Conservation (phyloP, 2,329 filamentous ascomycete genomes). For the Pseudogymnoascus destructans region DNA sequence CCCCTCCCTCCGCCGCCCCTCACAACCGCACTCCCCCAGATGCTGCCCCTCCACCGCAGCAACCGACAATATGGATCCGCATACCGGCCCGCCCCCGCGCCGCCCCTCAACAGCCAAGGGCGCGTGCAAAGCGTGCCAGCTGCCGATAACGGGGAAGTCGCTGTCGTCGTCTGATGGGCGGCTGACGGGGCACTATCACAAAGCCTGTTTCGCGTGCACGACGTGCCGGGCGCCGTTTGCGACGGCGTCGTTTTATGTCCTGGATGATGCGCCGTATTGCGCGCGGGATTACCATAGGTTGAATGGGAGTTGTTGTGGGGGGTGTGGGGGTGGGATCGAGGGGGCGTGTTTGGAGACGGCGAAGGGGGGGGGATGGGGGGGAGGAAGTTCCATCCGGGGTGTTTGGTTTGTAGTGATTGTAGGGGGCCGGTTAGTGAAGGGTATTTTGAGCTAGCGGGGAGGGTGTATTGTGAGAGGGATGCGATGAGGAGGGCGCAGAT, state of each 20-base stretch:
- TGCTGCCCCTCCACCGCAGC: neutral
- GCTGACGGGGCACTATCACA: conserved; percentile 87
- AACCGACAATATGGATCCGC: conserved; percentile 10
- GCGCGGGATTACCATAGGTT: conserved; percentile 84
- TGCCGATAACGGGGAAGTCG: conserved; percentile 75
- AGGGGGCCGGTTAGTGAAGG: conserved; percentile 61
- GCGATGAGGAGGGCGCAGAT: conserved; percentile 35
- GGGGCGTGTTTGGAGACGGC: conserved; percentile 87
- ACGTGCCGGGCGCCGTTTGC: conserved; percentile 71
- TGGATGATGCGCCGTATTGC: conserved; percentile 78
- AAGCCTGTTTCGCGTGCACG: conserved; percentile 83
- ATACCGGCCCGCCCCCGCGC: conserved; percentile 12
- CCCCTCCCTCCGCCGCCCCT: conserved; percentile 13
- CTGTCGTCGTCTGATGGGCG: conserved; percentile 88
- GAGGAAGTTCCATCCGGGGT: conserved; percentile 75
- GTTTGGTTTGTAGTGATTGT: conserved; percentile 76
- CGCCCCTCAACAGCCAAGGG: conserved; percentile 32
- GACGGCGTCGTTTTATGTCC: conserved; percentile 85
- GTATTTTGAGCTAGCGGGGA: conserved; percentile 79
- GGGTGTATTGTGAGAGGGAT: conserved; percentile 76
- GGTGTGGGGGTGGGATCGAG: conserved; percentile 77
- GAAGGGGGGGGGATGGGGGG: conserved; percentile 25
- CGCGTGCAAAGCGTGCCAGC: conserved; percentile 69
- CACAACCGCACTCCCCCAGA: neutral
- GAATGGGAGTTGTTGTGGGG: conserved; percentile 73